These are phyloP conservation scores for Claviceps sp. DNA, from an alignment of 2,329 filamentous ascomycete species.

Conservation along the genomic window DNA sequence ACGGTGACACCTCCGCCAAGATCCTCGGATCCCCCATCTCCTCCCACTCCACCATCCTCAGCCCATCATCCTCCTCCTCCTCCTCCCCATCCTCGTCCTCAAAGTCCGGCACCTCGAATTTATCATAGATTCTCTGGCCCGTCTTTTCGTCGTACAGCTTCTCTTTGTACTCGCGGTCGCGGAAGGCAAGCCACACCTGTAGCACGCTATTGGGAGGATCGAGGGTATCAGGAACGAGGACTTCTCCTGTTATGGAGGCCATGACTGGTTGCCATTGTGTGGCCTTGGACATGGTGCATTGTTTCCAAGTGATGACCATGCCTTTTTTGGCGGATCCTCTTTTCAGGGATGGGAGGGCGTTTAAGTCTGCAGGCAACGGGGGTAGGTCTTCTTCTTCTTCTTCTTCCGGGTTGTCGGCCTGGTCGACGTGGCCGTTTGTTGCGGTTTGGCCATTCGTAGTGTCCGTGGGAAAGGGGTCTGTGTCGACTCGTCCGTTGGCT, in stretches of 20 bases:
- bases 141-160: constrained; percentile 51
- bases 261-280: constrained; percentile 56
- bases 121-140: constrained; percentile 60
- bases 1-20: constrained; percentile 27
- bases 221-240: constrained; percentile 40
- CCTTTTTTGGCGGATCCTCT: constrained; percentile 37
- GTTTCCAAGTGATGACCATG: constrained; percentile 57
- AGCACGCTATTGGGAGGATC: constrained; percentile 28
- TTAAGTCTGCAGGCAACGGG: constrained; percentile 43
- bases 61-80: constrained; percentile 48
- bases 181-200: constrained; percentile 51
- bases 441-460: not conserved
- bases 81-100: constrained; percentile 35
- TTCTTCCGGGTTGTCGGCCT: constrained; percentile 15
- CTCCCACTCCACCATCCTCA: constrained; percentile 42
- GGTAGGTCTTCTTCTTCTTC: constrained; percentile 40
- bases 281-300: constrained; percentile 45
- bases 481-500: constrained; percentile 3
- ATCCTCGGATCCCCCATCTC: constrained; percentile 59
- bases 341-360: constrained; percentile 36
- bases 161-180: constrained; percentile 48
- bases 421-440: not conserved
- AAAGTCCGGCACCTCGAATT: constrained; percentile 60
- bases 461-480: not conserved
- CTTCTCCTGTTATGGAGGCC: constrained; percentile 49